Conservation (phyloP, 805 yeast species). For the Ogataea corticis region DNA sequence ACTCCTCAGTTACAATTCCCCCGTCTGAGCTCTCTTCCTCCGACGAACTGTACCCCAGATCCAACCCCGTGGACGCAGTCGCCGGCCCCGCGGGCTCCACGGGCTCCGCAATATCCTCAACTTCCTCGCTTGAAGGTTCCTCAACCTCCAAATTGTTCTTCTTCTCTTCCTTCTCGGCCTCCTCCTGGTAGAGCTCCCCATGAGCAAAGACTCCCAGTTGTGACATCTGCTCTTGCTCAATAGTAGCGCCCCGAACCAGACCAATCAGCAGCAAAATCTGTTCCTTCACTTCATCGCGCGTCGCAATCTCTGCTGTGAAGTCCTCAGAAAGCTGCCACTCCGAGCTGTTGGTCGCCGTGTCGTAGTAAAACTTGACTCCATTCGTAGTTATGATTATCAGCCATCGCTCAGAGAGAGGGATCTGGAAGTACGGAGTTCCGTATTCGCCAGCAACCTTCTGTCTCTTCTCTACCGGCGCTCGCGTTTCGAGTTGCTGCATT, state of each 20-base stretch:
- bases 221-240: neutral
- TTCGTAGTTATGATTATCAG: conserved; percentile 21
- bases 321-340: conserved; percentile 28
- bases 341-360: conserved; percentile 13
- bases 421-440: conserved; percentile 13
- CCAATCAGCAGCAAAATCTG: conserved; percentile 19
- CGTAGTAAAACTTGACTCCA: conserved; percentile 28
- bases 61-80: conserved; percentile 1
- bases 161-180: conserved; percentile 4
- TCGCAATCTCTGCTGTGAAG: conserved; percentile 6
- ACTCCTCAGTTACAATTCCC: too few species aligned
- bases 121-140: neutral
- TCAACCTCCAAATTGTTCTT: conserved; percentile 1
- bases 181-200: conserved; percentile 6
- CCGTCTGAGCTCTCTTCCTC: conserved; percentile 4
- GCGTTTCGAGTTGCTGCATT: neutral
- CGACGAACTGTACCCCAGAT: conserved; percentile 7
- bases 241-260: conserved; percentile 17
- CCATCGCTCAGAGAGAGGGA: conserved; percentile 24
- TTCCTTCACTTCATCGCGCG: conserved; percentile 9
- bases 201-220: conserved; percentile 11
- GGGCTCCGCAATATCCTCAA: neutral
- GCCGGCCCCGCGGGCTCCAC: neutral
- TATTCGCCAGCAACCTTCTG: neutral
- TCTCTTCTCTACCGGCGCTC: neutral